Evolutionary conservation across 441 rosid species (phyloP).

Genomic region (Kokia cookei): DNA sequence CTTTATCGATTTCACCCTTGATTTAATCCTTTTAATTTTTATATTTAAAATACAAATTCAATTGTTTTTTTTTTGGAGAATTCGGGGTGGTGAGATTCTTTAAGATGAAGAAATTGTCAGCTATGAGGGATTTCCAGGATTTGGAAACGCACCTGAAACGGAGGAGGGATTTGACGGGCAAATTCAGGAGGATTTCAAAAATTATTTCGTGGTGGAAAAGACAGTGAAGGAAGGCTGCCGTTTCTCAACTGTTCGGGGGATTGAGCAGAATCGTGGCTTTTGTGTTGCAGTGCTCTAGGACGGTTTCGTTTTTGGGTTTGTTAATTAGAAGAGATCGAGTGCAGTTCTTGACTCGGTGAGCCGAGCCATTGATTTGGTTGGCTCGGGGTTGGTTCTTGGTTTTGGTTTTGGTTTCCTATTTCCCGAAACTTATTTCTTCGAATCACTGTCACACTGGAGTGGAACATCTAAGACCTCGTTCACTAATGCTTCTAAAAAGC

Average conservation of each 20-base stretch:
- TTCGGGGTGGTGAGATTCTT: slow-evolving; percentile 3
- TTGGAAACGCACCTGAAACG: slow-evolving; percentile 13
- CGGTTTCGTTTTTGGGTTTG: background rate
- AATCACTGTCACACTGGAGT: background rate
- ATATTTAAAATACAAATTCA: no score
- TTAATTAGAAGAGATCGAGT: background rate
- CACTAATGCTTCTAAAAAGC: no score
- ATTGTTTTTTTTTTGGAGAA: background rate
- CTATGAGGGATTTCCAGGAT: slow-evolving; percentile 5
- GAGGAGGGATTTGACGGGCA: slow-evolving; percentile 15
- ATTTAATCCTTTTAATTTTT: no score
- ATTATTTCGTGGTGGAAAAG: slow-evolving; percentile 13
- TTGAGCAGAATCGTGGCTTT: background rate
- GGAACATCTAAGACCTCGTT: background rate
- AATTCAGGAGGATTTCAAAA: slow-evolving; percentile 6
- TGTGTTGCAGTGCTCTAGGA: background rate
- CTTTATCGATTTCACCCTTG: no score
- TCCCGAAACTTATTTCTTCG: background rate
- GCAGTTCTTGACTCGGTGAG: background rate
- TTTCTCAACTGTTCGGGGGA: background rate
- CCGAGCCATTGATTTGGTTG: background rate
- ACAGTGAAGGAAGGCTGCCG: background rate
- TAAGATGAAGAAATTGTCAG: slow-evolving; percentile 10
- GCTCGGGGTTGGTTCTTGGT: background rate
- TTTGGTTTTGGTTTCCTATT: background rate